Conservation (phyloP, 805 yeast genomes). For the Wickerhamiella parazyma region DNA sequence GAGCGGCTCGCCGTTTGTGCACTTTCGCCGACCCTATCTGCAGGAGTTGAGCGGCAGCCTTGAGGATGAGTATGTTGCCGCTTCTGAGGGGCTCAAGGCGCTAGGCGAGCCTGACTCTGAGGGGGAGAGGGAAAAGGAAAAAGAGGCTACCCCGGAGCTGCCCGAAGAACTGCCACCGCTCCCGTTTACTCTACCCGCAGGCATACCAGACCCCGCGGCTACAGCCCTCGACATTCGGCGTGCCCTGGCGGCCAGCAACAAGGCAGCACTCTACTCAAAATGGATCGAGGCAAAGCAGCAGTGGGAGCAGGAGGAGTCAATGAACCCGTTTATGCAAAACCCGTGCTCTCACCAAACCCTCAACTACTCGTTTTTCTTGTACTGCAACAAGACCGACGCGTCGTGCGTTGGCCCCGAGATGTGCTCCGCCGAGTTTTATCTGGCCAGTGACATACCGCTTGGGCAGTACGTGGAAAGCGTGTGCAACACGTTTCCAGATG, state of each 20-base stretch:
- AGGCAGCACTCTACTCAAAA: not conserved
- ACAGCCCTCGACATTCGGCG: not conserved
- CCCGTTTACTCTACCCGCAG: not conserved
- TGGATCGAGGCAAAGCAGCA: constrained; percentile 36
- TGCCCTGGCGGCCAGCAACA: not conserved
- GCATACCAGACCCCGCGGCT: not conserved
- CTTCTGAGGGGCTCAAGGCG: not conserved
- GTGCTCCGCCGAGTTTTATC: constrained; percentile 73
- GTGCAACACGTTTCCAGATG: constrained; percentile 48
- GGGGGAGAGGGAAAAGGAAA: too few relatives aligned
- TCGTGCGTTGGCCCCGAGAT: constrained; percentile 88
- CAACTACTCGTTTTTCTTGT: constrained; percentile 54
- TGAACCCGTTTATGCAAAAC: constrained; percentile 45
- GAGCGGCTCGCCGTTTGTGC: constrained; percentile 77
- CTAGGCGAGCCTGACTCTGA: not conserved
- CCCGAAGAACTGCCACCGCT: not conserved
- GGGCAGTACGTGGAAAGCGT: constrained; percentile 80
- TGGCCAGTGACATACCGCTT: constrained; percentile 79
- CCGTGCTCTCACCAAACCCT: constrained; percentile 69
- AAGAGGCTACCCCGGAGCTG: too few relatives aligned
- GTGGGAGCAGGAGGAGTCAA: constrained; percentile 51
- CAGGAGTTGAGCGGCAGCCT: constrained; percentile 41
- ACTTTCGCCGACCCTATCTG: constrained; percentile 55
- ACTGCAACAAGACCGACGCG: constrained; percentile 68
- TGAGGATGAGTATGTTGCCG: constrained; percentile 28